Evolutionary conservation across 441 rosid species (phyloP), one percentile per base, ranked within the genome.

Genomic region (Theobroma grandiflorum): DNA sequence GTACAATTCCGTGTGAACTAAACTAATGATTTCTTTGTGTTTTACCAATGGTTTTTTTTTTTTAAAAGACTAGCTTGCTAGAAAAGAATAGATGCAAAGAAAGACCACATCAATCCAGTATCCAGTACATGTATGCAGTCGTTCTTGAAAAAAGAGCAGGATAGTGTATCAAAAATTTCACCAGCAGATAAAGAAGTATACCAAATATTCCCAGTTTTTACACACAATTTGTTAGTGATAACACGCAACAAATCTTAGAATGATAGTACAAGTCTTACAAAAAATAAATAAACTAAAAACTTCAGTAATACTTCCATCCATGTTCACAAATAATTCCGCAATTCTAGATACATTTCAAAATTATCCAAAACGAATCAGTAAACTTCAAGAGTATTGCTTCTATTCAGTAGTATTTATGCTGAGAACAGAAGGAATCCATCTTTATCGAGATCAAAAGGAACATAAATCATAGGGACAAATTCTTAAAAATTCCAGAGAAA

Each of bases 381-480:
- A 74, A 14, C 58, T 57, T 22, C 9, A 58, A 74, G 66, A 40
- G 35, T 38, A 40, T 22, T 20, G 37, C 77, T 58, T 59, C 22
- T 59, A 15, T 57, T 58, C 16, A 4, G 8, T 14, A 58, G 38
- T 74, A 40, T 40, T 57, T 73, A 38, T 40, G 37, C 38, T 20
- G 42, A 57, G 67, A 78, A 57, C 52, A 52, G 6, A 70, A 70
- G 76, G 78, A 85, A 73, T 78, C 79, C 75, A 59, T 68, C 31
- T 14, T 78, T 69, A 55, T 53, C 76, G 69, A 74, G 74, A 75
- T 81, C 80, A 6, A 50, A 22, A 16, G 26, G 40, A 66, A 35
- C 52, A 43, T 6, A 55, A 37, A 49, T 33, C 66, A 5, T 20
- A 37, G 49, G 35, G 8, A 49, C 1, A 76, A 47, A 37, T 65